Evolutionary conservation across 352 stramenopile genomes (phyloP), one percentile per base, ranked within the genome.

Genomic region (Phytophthora tentaculata): DNA sequence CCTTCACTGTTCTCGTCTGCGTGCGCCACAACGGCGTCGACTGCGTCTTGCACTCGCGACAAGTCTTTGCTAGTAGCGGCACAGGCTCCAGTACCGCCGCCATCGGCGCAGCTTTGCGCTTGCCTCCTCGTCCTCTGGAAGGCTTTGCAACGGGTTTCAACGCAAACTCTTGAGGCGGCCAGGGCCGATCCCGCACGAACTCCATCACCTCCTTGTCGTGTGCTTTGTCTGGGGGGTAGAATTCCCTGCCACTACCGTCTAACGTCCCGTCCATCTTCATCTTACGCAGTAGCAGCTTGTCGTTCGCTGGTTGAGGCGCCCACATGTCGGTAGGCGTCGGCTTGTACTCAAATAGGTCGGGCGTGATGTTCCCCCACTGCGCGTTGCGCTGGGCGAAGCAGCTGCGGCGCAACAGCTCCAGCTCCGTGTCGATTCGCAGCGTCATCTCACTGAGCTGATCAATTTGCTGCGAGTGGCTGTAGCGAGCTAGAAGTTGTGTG

Each of bases 311-410:
- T 47, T 75, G 64, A 9, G 76, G 73, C n/a, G 60, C 56, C 82
- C 82, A 91, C n/a, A 48, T 19, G n/a, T 73, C 48, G 24, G 61
- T 61, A 7, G 47, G 28, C 9, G 29, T 45, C 5, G 77, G 69
- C 10, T 56, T 53, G 49, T 81, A 86, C 35, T 66, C 66, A 29
- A 89, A 83, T 67, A 75, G 61, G 20, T 88, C 84, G 32, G 86
- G 84, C 39, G 74, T 86, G n/a, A 64, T 41, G 67, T 74, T 73
- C 20, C 65, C 54, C 84, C 84, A 92, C 58, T 79, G 79, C 39
- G 83, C 80, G 32, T 94, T 94, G 64, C 86, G 86, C 45, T 86
- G 74, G 13, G 81, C 81, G 64, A 94, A 94, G 80, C 86, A 94
- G 51, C 80, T 74, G 32, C 77, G 82, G 3, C 86, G 81, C 60